Evolutionary conservation across 2,329 filamentous ascomycete species (phyloP).

Genomic region (Curvularia verruculosa): DNA sequence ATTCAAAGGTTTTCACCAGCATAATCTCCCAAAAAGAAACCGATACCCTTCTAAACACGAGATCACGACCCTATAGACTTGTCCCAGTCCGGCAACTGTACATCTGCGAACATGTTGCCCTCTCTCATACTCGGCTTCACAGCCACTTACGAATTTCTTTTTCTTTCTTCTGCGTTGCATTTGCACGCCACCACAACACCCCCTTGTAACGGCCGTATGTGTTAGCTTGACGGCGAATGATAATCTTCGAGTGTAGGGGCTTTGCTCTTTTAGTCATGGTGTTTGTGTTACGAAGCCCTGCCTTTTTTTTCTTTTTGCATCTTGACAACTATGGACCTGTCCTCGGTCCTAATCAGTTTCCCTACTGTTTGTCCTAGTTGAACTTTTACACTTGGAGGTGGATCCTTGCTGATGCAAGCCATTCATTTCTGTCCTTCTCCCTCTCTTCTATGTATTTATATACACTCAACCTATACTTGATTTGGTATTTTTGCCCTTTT

Average conservation of each 20-base stretch:
- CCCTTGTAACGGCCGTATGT: slow-evolving; percentile 1
- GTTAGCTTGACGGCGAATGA: slow-evolving; percentile 5
- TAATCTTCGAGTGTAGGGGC: slow-evolving; percentile 5
- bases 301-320: background rate
- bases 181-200: slow-evolving; percentile 8
- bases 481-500: slow-evolving; percentile 5
- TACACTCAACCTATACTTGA: slow-evolving; percentile 4
- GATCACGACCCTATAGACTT: slow-evolving; percentile 47
- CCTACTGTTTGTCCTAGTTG: slow-evolving; percentile 1
- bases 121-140: slow-evolving; percentile 27
- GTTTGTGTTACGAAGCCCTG: slow-evolving; percentile 11
- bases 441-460: slow-evolving; percentile 18
- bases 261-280: slow-evolving; percentile 11
- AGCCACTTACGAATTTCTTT: slow-evolving; percentile 37
- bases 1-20: slow-evolving; percentile 23
- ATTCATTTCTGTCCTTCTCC: slow-evolving; percentile 8
- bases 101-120: slow-evolving; percentile 11
- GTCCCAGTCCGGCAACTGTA: slow-evolving; percentile 18
- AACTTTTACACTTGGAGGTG: slow-evolving; percentile 9
- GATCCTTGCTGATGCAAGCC: slow-evolving; percentile 7
- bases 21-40: slow-evolving; percentile 37
- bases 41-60: slow-evolving; percentile 47
- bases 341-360: slow-evolving; percentile 11
- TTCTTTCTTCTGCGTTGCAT: slow-evolving; percentile 11
- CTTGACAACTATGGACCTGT: background rate